Evolutionary conservation across 345 rosid genomes (phyloP).

Genomic region (Eucalyptus viminalis): DNA sequence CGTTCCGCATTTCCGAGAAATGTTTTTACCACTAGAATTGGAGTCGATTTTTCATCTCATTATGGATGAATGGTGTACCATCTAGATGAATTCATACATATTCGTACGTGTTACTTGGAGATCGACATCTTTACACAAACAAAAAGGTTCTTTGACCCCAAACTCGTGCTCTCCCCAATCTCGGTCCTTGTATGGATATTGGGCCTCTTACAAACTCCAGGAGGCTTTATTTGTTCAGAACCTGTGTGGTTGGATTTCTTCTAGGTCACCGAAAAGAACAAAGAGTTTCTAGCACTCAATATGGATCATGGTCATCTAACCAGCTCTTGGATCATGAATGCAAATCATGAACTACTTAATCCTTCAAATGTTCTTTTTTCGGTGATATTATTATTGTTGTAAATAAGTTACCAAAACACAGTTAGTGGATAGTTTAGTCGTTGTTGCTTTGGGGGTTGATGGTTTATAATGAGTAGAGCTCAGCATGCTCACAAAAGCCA

Average conservation of each 20-base stretch:
- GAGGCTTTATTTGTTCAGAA: not conserved
- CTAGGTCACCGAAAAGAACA: not conserved
- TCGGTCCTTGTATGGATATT: not conserved
- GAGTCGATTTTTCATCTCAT: not conserved
- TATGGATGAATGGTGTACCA: not conserved
- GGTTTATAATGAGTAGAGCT: not conserved
- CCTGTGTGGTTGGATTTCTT: not conserved
- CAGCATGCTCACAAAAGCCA: not conserved
- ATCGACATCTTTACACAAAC: not conserved
- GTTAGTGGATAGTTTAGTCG: not conserved
- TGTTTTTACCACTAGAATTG: not conserved
- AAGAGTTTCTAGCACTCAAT: not conserved
- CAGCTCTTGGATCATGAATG: not conserved
- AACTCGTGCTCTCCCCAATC: not conserved
- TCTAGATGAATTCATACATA: not conserved
- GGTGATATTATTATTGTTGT: not conserved
- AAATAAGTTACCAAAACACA: not conserved
- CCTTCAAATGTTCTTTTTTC: not conserved
- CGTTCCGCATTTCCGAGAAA: not conserved
- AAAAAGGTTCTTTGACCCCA: not conserved
- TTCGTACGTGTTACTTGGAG: not conserved
- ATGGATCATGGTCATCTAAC: not conserved
- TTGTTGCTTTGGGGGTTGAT: not conserved
- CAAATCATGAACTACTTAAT: not conserved
- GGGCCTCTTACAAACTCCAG: not conserved